phyloP scores from a whole-genome alignment of 768 basidiomycete genomes.

The Phanerochaete sordida region DNA sequence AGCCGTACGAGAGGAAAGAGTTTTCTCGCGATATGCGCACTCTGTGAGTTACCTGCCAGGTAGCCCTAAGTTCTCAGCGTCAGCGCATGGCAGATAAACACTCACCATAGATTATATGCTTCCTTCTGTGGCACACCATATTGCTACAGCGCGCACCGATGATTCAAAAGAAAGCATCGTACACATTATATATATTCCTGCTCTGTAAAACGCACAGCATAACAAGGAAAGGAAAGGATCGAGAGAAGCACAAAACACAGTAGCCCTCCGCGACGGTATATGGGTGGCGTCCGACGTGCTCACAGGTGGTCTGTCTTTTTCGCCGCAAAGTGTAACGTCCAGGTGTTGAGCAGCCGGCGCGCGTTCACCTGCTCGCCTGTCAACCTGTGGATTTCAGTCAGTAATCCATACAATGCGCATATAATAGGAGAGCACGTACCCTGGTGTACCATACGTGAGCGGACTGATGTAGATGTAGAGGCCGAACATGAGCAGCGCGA shows the following conservation, averaged over 20 bases:
- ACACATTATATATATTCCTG: background rate
- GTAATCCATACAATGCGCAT: background rate
- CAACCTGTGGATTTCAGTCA: constrained; percentile 46
- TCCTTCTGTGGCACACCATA: too few relatives aligned
- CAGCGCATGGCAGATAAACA: too few relatives aligned
- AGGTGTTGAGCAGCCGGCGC: constrained; percentile 78
- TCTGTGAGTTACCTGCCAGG: too few relatives aligned
- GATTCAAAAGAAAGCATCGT: background rate
- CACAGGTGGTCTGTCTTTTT: constrained; percentile 42
- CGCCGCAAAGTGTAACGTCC: constrained; percentile 92
- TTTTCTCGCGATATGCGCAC: too few relatives aligned
- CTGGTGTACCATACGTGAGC: constrained; percentile 94
- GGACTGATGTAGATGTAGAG: constrained; percentile 80
- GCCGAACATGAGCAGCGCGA: constrained; percentile 55
- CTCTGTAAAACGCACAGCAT: background rate
- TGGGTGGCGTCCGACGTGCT: too few relatives aligned
- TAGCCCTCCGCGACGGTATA: background rate
- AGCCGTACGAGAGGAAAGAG: too few relatives aligned
- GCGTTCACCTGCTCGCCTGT: constrained; percentile 82
- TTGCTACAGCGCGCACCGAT: too few relatives aligned
- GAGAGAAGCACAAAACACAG: background rate
- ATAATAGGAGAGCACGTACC: constrained; percentile 49
- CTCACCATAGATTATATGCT: too few relatives aligned
- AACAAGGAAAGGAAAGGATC: background rate
- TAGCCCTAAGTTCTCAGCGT: too few relatives aligned